Percentiles rank a stretch among this genome's conserved stretches.
phyloP scores from a whole-genome alignment of 805 yeast genomes.

The Kluyveromyces wickerhamii region DNA sequence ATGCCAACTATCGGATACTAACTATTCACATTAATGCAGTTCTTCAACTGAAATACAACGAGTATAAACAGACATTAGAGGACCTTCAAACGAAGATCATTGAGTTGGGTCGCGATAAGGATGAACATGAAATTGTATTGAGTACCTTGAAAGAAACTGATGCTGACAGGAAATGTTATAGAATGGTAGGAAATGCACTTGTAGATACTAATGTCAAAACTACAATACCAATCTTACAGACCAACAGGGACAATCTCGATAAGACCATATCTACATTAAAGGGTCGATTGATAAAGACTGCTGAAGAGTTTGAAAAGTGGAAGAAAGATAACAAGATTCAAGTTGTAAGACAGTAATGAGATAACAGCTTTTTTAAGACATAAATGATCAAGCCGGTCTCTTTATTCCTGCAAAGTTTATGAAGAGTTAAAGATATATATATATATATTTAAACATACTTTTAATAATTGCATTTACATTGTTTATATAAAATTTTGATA shows the following conservation, averaged over 20 bases:
- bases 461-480: too few relatives aligned
- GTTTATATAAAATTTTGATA: too few relatives aligned
- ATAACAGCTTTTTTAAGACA: not conserved
- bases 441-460: too few relatives aligned
- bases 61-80: constrained; percentile 42
- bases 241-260: constrained; percentile 43
- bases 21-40: too few relatives aligned
- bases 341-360: constrained; percentile 23
- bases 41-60: constrained; percentile 44
- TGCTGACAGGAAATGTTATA: constrained; percentile 67
- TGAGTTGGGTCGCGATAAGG: constrained; percentile 42
- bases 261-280: constrained; percentile 24
- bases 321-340: constrained; percentile 31
- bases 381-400: too few relatives aligned
- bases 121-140: constrained; percentile 46
- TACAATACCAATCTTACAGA: constrained; percentile 53
- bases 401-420: too few relatives aligned
- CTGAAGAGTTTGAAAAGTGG: constrained; percentile 29
- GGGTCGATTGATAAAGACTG: constrained; percentile 22
- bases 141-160: constrained; percentile 48
- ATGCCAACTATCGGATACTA: too few relatives aligned
- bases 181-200: constrained; percentile 91
- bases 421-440: too few relatives aligned
- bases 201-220: constrained; percentile 78
- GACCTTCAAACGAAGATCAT: constrained; percentile 39